These are phyloP conservation scores for Eucalyptus virginea DNA, from an alignment of 345 rosid genomes.

Conservation along the genomic window DNA sequence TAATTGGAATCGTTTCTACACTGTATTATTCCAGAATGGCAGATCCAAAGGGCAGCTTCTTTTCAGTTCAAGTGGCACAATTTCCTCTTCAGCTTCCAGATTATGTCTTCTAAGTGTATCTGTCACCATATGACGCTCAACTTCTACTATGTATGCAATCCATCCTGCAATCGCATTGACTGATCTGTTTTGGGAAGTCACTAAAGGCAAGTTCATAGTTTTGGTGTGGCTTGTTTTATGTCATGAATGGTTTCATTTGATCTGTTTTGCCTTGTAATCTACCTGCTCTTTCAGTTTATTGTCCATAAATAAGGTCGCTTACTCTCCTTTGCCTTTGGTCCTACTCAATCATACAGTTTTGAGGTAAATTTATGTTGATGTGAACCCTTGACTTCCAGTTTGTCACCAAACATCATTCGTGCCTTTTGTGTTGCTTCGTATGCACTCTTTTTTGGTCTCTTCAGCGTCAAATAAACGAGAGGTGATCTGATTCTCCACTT, in stretches of 20 bases:
- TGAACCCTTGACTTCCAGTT: background rate
- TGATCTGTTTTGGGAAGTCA: background rate
- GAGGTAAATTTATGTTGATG: background rate
- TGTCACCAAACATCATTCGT: background rate
- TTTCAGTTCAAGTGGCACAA: constrained; percentile 48
- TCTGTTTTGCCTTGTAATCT: background rate
- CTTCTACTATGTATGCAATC: background rate
- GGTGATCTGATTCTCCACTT: background rate
- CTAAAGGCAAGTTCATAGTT: background rate
- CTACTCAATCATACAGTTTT: background rate
- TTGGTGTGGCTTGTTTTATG: background rate
- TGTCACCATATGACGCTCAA: background rate
- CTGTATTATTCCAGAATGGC: constrained; percentile 25
- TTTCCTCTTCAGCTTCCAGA: constrained; percentile 53
- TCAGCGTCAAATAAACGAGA: background rate
- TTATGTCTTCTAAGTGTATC: constrained; percentile 38
- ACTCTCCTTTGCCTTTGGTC: background rate
- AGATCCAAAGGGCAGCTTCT: constrained; percentile 42
- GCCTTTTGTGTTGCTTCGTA: background rate
- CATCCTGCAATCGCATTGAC: background rate
- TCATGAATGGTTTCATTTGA: background rate
- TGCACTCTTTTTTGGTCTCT: background rate
- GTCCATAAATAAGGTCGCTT: background rate
- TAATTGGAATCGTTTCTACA: background rate
- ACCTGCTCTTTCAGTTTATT: background rate